phyloP scores from a whole-genome alignment of 768 basidiomycete species.

The Termitomyces sp. region DNA sequence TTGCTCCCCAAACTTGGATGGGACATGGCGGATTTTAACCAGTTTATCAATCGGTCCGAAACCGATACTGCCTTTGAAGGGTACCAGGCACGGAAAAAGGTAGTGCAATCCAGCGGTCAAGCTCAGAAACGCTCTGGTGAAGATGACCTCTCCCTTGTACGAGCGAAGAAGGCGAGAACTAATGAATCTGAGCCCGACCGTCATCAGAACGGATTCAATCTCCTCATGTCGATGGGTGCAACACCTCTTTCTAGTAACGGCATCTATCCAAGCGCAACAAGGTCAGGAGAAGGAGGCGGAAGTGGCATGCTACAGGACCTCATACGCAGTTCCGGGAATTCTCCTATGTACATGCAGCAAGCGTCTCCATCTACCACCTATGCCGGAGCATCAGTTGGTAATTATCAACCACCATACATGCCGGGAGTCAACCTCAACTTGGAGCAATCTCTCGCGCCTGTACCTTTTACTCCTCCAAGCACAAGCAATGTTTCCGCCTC shows the following conservation, averaged over 20 bases:
- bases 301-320: conserved; percentile 54
- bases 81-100: conserved; percentile 67
- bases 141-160: conserved; percentile 31
- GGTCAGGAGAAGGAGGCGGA: conserved; percentile 36
- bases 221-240: conserved; percentile 51
- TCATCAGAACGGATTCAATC: conserved; percentile 43
- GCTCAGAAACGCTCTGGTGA: conserved; percentile 54
- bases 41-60: conserved; percentile 79
- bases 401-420: conserved; percentile 47
- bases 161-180: conserved; percentile 48
- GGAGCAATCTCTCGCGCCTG: conserved; percentile 46
- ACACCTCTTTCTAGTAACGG: conserved; percentile 27
- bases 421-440: conserved; percentile 53
- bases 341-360: conserved; percentile 59
- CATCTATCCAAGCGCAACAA: conserved; percentile 41
- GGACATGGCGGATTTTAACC: conserved; percentile 72
- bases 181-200: conserved; percentile 37
- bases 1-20: conserved; percentile 76
- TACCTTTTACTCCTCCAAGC: conserved; percentile 39
- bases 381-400: conserved; percentile 29
- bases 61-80: conserved; percentile 94
- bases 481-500: conserved; percentile 23
- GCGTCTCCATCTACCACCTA: conserved; percentile 39
- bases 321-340: conserved; percentile 45
- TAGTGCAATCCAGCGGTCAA: conserved; percentile 20